Percentiles rank a stretch among this genome's conserved stretches.
These are phyloP conservation scores for Marasmius fiardii DNA, from an alignment of 1,284 basidiomycete genomes.

Conservation along the genomic window DNA sequence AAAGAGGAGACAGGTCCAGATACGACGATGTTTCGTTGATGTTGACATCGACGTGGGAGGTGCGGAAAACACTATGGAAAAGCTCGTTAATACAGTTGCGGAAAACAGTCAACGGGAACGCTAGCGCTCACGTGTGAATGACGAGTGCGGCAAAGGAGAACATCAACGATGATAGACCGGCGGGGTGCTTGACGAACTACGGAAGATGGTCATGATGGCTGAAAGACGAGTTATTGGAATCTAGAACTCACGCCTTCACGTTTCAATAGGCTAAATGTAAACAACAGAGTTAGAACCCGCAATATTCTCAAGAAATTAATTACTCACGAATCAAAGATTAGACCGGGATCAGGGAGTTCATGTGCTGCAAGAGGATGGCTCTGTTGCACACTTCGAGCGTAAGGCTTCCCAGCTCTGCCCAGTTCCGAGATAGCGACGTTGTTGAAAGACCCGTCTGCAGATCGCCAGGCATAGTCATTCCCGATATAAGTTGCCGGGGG, in stretches of 20 bases:
- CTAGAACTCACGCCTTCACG: constrained; percentile 46
- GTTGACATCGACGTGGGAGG: constrained; percentile 56
- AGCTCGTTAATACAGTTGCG: too few species aligned
- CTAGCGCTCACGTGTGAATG: constrained; percentile 71
- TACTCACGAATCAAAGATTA: constrained; percentile 68
- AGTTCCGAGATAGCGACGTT: constrained; percentile 68
- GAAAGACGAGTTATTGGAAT: background rate
- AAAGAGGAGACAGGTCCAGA: constrained; percentile 79
- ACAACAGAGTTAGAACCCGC: background rate
- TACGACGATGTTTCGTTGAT: constrained; percentile 89
- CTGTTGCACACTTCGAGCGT: constrained; percentile 79
- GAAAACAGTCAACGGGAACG: background rate
- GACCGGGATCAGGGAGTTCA: constrained; percentile 72
- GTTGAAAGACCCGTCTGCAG: constrained; percentile 73
- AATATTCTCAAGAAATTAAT: background rate
- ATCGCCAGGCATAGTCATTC: constrained; percentile 58
- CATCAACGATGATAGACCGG: constrained; percentile 75
- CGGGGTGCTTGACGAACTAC: constrained; percentile 74
- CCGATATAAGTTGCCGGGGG: constrained; percentile 69
- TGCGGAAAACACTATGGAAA: constrained; percentile 62
- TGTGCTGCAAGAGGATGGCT: constrained; percentile 56
- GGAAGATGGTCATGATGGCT: constrained; percentile 6
- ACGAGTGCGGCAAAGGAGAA: constrained; percentile 81
- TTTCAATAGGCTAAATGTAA: constrained; percentile 51
- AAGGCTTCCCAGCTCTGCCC: constrained; percentile 72